Evolutionary conservation across 1,284 basidiomycete species (phyloP).

Genomic region (Apiotrichum montevideense): DNA sequence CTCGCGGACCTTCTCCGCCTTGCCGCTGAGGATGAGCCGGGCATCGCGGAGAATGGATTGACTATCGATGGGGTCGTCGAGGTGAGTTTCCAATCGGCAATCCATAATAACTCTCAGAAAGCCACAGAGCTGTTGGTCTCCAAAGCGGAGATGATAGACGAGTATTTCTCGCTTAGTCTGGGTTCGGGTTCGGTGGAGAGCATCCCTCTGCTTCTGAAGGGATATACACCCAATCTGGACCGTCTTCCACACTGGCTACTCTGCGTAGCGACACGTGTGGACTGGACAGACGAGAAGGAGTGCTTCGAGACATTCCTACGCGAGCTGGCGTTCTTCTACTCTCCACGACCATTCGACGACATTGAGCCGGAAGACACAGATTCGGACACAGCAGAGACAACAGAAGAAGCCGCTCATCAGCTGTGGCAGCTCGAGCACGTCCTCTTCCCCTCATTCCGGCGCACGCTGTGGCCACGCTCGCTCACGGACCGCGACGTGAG

Average conservation of each 20-base stretch:
- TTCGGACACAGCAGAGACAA: conserved; percentile 23
- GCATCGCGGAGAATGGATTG: conserved; percentile 37
- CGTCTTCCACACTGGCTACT: conserved; percentile 78
- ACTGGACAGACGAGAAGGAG: conserved; percentile 76
- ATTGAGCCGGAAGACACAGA: conserved; percentile 9
- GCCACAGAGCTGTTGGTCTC: conserved; percentile 35
- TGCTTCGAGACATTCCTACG: conserved; percentile 82
- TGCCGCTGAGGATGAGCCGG: conserved; percentile 66
- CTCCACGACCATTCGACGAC: conserved; percentile 53
- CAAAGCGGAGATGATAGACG: conserved; percentile 76
- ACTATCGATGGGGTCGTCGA: conserved; percentile 57
- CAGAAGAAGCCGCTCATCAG: conserved; percentile 49
- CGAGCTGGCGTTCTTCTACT: conserved; percentile 87
- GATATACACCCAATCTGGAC: conserved; percentile 79
- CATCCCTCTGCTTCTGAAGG: conserved; percentile 73
- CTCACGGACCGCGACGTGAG: conserved; percentile 53
- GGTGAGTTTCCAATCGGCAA: conserved; percentile 49
- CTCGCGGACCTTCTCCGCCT: conserved; percentile 66
- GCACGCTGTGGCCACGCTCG: conserved; percentile 45
- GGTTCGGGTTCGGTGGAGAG: conserved; percentile 61
- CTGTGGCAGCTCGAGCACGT: conserved; percentile 82
- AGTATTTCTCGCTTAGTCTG: conserved; percentile 82
- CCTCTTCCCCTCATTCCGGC: conserved; percentile 72
- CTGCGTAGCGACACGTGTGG: conserved; percentile 76
- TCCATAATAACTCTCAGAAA: conserved; percentile 7